These are phyloP conservation scores for Ogataea populi-albae DNA, from an alignment of 805 yeast genomes.

Conservation along the genomic window DNA sequence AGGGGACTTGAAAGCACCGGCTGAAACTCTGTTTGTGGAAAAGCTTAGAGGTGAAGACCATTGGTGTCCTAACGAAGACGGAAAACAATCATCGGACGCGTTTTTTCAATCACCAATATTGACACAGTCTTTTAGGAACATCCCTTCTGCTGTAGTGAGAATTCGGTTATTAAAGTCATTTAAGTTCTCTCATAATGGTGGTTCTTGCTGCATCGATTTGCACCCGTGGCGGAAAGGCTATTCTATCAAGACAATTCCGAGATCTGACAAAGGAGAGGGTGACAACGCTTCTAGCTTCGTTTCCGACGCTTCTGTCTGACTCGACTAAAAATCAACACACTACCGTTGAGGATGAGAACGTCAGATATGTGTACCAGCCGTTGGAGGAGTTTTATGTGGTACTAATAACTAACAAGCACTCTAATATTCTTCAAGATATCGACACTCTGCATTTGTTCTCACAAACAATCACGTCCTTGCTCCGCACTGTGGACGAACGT, in stretches of 20 bases:
- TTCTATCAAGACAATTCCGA: constrained; percentile 87
- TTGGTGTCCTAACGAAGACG: too few relatives aligned
- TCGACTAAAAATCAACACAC: constrained; percentile 78
- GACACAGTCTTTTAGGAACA: too few relatives aligned
- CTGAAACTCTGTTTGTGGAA: too few relatives aligned
- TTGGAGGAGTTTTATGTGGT: constrained; percentile 91
- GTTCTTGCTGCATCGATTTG: constrained; percentile 93
- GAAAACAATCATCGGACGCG: too few relatives aligned
- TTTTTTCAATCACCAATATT: too few relatives aligned
- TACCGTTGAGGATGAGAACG: constrained; percentile 87
- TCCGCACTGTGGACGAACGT: constrained; percentile 71
- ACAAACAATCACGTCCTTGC: constrained; percentile 72
- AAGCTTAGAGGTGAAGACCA: too few relatives aligned
- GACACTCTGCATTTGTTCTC: constrained; percentile 85
- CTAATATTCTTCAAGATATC: constrained; percentile 91
- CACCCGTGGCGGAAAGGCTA: constrained; percentile 89
- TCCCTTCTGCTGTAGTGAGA: too few relatives aligned
- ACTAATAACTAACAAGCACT: constrained; percentile 82
- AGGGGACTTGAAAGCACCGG: too few relatives aligned
- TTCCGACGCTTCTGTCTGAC: constrained; percentile 74
- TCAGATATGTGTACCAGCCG: constrained; percentile 93
- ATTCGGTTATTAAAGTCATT: too few relatives aligned
- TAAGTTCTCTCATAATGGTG: too few relatives aligned
- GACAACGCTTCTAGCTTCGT: constrained; percentile 78
- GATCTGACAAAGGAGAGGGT: constrained; percentile 83